Conservation (phyloP, 768 basidiomycete species). For the Tricholoma saponaceum region DNA sequence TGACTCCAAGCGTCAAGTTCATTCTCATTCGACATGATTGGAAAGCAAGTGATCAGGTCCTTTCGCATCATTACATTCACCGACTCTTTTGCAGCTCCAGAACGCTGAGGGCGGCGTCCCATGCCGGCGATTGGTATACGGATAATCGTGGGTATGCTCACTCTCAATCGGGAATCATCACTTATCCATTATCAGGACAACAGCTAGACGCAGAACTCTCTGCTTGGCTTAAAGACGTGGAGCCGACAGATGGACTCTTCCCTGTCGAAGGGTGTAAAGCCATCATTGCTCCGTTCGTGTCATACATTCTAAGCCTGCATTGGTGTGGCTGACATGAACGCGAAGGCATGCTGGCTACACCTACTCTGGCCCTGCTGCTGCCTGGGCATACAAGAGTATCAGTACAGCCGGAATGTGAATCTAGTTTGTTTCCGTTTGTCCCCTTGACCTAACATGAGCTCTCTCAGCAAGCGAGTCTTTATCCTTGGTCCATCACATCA, state of each 20-base stretch:
- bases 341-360: conserved; percentile 91
- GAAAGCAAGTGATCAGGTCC: conserved; percentile 13
- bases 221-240: conserved; percentile 58
- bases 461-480: conserved; percentile 80
- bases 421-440: conserved; percentile 5
- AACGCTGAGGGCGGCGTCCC: conserved; percentile 55
- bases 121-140: conserved; percentile 92
- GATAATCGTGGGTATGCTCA: conserved; percentile 45
- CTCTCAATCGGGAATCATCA: conserved; percentile 5
- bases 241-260: conserved; percentile 37
- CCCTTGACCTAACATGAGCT: conserved; percentile 1
- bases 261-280: conserved; percentile 73
- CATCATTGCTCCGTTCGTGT: conserved; percentile 92
- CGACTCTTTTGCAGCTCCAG: conserved; percentile 6
- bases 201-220: conserved; percentile 60
- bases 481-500: conserved; percentile 97
- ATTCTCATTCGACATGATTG: conserved; percentile 7
- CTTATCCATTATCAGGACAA: conserved; percentile 35
- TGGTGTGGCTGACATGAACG: background rate
- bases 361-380: conserved; percentile 91
- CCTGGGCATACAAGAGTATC: conserved; percentile 93
- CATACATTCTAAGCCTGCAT: background rate
- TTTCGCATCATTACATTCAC: background rate
- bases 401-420: conserved; percentile 77
- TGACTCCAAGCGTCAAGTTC: too few relatives aligned